Conservation (phyloP, 306 rosid genomes). For the Abrus precatorius region DNA sequence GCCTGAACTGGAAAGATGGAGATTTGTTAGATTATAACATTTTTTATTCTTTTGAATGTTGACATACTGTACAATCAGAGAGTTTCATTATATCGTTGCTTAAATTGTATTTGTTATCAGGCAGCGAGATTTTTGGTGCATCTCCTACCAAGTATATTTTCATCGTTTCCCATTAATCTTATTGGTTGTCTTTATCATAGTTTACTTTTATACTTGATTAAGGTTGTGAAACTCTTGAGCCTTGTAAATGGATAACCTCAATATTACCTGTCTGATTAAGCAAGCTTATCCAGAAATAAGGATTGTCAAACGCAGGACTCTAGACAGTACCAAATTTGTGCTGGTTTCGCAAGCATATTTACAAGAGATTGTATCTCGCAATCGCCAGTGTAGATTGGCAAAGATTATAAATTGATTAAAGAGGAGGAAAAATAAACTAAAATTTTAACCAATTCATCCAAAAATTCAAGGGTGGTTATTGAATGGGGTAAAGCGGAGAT, state of each 20-base stretch:
- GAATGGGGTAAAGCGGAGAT: too few species aligned
- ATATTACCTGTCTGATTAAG: neutral
- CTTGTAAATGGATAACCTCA: slow-evolving; percentile 8
- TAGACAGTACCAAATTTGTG: neutral
- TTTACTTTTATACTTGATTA: neutral
- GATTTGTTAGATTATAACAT: slow-evolving; percentile 52
- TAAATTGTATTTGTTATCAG: slow-evolving; percentile 46
- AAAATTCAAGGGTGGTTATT: neutral
- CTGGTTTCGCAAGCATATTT: slow-evolving; percentile 1
- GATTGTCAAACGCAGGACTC: neutral
- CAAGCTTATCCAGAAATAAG: neutral
- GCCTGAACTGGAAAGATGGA: slow-evolving; percentile 51
- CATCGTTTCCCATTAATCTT: neutral
- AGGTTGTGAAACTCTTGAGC: slow-evolving; percentile 3
- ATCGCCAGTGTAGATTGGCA: neutral
- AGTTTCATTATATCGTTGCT: slow-evolving; percentile 46
- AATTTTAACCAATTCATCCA: too few species aligned
- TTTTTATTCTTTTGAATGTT: slow-evolving; percentile 57
- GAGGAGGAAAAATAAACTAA: too few species aligned
- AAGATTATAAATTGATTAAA: neutral
- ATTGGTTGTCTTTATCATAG: neutral
- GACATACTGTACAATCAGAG: slow-evolving; percentile 50
- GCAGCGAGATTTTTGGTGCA: slow-evolving; percentile 34
- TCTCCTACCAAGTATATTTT: slow-evolving; percentile 6
- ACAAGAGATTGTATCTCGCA: neutral